These are phyloP conservation scores for Pezicula carpinea DNA, from an alignment of 2,329 filamentous ascomycete species.

Conservation along the genomic window DNA sequence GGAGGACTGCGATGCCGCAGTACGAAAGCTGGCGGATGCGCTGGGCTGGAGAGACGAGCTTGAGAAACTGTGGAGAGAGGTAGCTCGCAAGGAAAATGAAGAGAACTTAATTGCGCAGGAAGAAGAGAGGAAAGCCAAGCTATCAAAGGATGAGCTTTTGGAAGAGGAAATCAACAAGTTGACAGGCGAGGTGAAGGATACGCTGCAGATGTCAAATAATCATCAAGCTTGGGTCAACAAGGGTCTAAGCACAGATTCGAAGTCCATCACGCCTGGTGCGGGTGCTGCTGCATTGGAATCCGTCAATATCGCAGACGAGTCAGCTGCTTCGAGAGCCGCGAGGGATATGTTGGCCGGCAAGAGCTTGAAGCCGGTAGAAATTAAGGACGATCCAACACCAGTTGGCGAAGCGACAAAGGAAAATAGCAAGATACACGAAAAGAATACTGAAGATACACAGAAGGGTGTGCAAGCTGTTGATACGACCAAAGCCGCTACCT, in stretches of 20 bases:
- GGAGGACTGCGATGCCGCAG: conserved; percentile 77
- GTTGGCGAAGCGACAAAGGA: too few relatives aligned
- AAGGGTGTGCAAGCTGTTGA: too few relatives aligned
- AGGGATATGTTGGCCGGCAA: too few relatives aligned
- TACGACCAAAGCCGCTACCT: too few relatives aligned
- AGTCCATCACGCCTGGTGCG: background rate
- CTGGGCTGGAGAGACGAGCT: conserved; percentile 85
- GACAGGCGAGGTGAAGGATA: conserved; percentile 30
- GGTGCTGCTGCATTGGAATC: conserved; percentile 1
- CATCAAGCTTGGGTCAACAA: conserved; percentile 25
- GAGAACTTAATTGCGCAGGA: conserved; percentile 38
- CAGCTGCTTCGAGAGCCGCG: background rate
- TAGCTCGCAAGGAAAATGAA: conserved; percentile 56
- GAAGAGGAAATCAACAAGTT: conserved; percentile 32
- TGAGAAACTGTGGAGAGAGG: conserved; percentile 66
- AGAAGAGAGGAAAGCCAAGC: conserved; percentile 11
- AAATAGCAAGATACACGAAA: too few relatives aligned
- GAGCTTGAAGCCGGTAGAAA: too few relatives aligned
- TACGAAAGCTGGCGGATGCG: conserved; percentile 71
- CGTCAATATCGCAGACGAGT: background rate
- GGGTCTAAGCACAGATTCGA: conserved; percentile 16
- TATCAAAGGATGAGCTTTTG: conserved; percentile 43
- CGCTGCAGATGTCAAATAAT: conserved; percentile 26
- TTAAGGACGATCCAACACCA: too few relatives aligned
- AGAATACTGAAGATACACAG: too few relatives aligned